A percentile compares a stretch with the other conserved stretches of the same genome.
Conservation (phyloP, 2,329 filamentous ascomycete species). For the Ceratocystis cacaofunesta region DNA sequence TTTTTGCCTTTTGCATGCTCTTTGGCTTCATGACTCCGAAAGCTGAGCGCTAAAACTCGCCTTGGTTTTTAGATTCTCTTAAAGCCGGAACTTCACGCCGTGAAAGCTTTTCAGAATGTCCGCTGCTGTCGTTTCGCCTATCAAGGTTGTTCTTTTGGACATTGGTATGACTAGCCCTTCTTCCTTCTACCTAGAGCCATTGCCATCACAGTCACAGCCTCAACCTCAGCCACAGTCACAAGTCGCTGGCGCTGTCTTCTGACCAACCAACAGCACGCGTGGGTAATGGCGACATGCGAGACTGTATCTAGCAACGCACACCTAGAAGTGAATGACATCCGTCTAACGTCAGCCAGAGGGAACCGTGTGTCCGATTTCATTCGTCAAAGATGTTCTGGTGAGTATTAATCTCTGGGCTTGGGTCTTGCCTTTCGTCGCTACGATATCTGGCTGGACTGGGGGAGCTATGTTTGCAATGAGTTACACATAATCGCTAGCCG, state of each 20-base stretch:
- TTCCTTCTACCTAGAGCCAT: background rate
- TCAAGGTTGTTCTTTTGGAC: constrained; percentile 40
- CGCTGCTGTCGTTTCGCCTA: constrained; percentile 11
- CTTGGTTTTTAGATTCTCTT: background rate
- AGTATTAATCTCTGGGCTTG: constrained; percentile 25
- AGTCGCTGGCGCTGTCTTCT: too few relatives aligned
- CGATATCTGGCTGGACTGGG: background rate
- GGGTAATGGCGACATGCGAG: too few relatives aligned
- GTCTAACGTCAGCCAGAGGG: constrained; percentile 41
- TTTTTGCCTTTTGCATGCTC: background rate
- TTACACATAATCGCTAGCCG: background rate
- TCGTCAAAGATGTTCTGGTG: constrained; percentile 72
- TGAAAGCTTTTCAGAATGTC: background rate
- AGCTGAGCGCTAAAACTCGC: background rate
- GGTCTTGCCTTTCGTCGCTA: background rate
- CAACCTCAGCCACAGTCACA: background rate
- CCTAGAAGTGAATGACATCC: background rate
- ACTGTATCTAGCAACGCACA: background rate
- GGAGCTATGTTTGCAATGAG: background rate
- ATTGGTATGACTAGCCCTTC: constrained; percentile 35
- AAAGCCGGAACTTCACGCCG: background rate
- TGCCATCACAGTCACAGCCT: background rate
- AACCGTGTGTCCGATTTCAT: constrained; percentile 69
- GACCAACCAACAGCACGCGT: too few relatives aligned
- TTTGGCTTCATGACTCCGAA: background rate